Conservation (phyloP, 768 basidiomycete genomes). For the Tulasnella sp. region DNA sequence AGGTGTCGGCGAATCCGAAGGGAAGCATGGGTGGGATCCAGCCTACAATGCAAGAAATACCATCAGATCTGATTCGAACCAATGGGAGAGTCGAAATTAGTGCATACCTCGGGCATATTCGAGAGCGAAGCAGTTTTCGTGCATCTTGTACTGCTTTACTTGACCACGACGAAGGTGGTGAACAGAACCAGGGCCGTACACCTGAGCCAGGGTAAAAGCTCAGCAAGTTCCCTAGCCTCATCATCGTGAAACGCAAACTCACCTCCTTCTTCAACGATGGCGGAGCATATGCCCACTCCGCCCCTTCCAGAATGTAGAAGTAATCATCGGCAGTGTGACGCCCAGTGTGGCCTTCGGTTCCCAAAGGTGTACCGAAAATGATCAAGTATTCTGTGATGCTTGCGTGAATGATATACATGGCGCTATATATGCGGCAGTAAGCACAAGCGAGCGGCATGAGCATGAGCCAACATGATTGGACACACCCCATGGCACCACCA, state of each 20-base stretch:
- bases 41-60: slow-evolving; percentile 48
- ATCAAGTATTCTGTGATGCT: slow-evolving; percentile 95
- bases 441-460: background rate
- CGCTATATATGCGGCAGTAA: slow-evolving; percentile 36
- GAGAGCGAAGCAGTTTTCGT: slow-evolving; percentile 89
- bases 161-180: slow-evolving; percentile 78
- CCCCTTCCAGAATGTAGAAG: slow-evolving; percentile 90
- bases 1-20: slow-evolving; percentile 80
- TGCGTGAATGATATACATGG: slow-evolving; percentile 97
- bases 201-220: slow-evolving; percentile 30
- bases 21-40: slow-evolving; percentile 98
- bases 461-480: background rate
- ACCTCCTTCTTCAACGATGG: slow-evolving; percentile 80
- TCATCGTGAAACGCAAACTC: slow-evolving; percentile 20
- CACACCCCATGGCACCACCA: slow-evolving; percentile 87
- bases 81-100: slow-evolving; percentile 46
- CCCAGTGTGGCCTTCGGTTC: slow-evolving; percentile 94
- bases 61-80: background rate
- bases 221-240: background rate
- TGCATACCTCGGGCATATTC: slow-evolving; percentile 86
- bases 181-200: slow-evolving; percentile 75
- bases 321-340: slow-evolving; percentile 96
- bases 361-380: slow-evolving; percentile 92
- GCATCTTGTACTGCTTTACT: slow-evolving; percentile 97
- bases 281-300: slow-evolving; percentile 88